Evolutionary conservation across 129 eudicot genomes (phyloP).

Genomic region (Flaveria ramosissima): DNA sequence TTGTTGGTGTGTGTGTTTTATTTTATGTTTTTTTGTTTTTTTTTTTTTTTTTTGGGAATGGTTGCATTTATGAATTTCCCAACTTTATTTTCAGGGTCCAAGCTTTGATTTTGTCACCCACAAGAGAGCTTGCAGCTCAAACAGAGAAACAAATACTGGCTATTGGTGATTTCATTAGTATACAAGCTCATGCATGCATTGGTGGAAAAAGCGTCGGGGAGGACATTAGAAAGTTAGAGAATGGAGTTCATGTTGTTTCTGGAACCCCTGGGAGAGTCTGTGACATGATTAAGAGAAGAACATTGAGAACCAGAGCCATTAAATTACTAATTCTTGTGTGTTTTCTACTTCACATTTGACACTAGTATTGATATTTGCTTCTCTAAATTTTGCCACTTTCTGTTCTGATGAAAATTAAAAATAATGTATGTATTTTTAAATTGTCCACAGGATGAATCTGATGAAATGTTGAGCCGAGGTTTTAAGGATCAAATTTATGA

Average conservation of each 20-base stretch:
- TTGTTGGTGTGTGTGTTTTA: too few species aligned
- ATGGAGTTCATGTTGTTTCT: constrained; percentile 93
- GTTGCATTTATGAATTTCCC: neutral
- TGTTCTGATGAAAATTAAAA: neutral
- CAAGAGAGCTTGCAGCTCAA: constrained; percentile 94
- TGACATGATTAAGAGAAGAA: constrained; percentile 96
- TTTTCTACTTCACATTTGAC: constrained; percentile 1
- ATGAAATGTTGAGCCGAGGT: constrained; percentile 99
- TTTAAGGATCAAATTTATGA: constrained; percentile 99
- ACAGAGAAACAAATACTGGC: constrained; percentile 80
- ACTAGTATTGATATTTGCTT: neutral
- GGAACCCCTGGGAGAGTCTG: constrained; percentile 98
- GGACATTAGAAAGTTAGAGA: constrained; percentile 80
- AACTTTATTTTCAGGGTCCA: constrained; percentile 60
- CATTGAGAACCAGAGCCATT: constrained; percentile 78
- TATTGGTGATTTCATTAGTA: constrained; percentile 72
- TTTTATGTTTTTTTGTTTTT: too few species aligned
- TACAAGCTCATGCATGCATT: constrained; percentile 93
- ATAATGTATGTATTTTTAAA: neutral
- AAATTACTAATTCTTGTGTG: constrained; percentile 79
- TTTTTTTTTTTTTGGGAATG: neutral
- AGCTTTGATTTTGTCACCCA: constrained; percentile 91
- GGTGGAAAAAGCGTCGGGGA: constrained; percentile 99
- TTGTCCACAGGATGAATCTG: constrained; percentile 79
- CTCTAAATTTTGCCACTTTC: neutral